Conservation (phyloP, 1,284 basidiomycete species). For the Filobasidium uniguttulatum region DNA sequence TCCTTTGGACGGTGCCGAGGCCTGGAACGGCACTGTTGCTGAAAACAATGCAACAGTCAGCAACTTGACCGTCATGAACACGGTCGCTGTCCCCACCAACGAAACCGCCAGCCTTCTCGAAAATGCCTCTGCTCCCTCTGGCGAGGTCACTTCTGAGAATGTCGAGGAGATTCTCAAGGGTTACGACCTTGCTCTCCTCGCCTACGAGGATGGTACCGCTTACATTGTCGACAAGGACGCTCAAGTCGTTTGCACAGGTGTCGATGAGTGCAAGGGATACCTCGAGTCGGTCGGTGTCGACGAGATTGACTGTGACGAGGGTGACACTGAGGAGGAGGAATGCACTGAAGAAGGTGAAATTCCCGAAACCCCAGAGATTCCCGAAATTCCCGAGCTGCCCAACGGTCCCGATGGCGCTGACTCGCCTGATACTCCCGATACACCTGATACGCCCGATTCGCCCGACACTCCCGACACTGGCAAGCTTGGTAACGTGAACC, state of each 20-base stretch:
- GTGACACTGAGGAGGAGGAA: neutral
- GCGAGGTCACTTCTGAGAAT: neutral
- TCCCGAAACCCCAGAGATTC: slow-evolving; percentile 1
- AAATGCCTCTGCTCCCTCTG: neutral
- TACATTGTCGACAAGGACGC: slow-evolving; percentile 1
- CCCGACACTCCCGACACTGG: neutral
- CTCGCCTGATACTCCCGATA: slow-evolving; percentile 8
- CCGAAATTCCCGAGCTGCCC: neutral
- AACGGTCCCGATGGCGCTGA: slow-evolving; percentile 7
- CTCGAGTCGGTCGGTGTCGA: neutral
- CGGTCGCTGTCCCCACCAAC: neutral
- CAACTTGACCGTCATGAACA: neutral
- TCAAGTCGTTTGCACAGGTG: neutral
- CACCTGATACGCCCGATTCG: slow-evolving; percentile 3
- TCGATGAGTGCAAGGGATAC: slow-evolving; percentile 2
- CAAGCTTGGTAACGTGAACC: neutral
- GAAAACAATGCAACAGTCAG: neutral
- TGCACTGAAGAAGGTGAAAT: neutral
- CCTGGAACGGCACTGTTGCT: neutral
- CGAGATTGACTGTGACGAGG: neutral
- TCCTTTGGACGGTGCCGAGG: too few relatives aligned
- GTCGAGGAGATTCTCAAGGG: neutral
- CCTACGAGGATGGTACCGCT: neutral
- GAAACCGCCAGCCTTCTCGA: neutral
- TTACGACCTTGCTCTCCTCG: neutral